Base-by-base conservation (phyloP, 164 flowering plant genomes). In the Nelumbo lutea region DNA sequence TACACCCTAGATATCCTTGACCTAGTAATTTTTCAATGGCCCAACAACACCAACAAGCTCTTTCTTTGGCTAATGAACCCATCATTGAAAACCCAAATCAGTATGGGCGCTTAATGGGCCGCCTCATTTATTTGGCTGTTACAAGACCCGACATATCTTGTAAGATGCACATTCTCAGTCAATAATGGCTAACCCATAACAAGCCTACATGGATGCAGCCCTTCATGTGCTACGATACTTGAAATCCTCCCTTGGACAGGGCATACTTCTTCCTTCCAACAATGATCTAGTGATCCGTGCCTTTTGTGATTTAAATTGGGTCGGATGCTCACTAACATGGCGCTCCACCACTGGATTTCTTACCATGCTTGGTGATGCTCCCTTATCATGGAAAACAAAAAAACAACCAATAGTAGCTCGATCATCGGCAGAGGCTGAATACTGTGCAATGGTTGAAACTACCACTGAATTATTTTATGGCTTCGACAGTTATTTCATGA, bases 291-390 rank as follows among this genome's bases (percentile, higher is more conserved):
- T 43, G 5, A 2, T 43, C 38, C 2, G 3, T 11, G 11, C 42
- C 4, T 70, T 1, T 51, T 61, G 72, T 62, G 66, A 70, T 41
- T 61, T 52, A 2, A 60, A 70, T 53, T 70, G 66, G 66, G 67
- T 50, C 5, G 6, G 66, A 6, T 70, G 60, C 48, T 66, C 67
- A 5, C 9, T 44, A 4, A 61, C 72, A 13, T 14, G 27, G 27
- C 27, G 0, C 27, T 27, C 27, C 27, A 27, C 27, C 27, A 27
- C 27, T 27, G 27, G 27, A 27, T 27, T 27, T 27, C 27, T 27
- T 11, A 63, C 51, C 4, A 2, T 63, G n/a, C 43, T 47, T 50
- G 68, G 57, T 6, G 4, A 9, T 45, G 27, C 5, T 39, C 68
- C 57, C 3, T 50, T 65, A 0, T 64, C 52, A 3, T 64, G 40